Evolutionary conservation across 2,329 filamentous ascomycete species (phyloP).

Genomic region (Sclerotiophoma versabilis): DNA sequence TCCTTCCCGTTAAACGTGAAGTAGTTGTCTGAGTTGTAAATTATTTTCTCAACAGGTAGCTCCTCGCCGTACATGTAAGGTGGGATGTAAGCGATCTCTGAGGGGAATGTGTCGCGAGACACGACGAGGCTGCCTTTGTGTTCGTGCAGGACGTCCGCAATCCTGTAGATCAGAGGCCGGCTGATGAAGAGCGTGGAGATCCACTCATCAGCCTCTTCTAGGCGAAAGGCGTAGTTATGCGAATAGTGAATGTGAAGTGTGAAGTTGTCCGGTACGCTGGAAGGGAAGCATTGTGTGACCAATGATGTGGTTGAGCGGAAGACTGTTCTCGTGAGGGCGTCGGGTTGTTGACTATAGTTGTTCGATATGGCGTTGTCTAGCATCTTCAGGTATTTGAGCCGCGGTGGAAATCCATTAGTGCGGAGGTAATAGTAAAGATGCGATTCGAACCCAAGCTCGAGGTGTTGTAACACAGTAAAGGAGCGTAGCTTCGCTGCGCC

Average conservation of each 20-base stretch:
- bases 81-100: constrained; percentile 34
- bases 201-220: constrained; percentile 4
- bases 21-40: constrained; percentile 41
- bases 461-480: constrained; percentile 33
- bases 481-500: constrained; percentile 31
- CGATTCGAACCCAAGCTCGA: constrained; percentile 41
- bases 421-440: constrained; percentile 36
- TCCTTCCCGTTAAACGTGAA: constrained; percentile 39
- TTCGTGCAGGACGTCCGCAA: constrained; percentile 32
- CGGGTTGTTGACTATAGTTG: constrained; percentile 23
- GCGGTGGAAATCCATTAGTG: constrained; percentile 31
- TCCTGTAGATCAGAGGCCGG: constrained; percentile 36
- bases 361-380: constrained; percentile 34
- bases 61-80: constrained; percentile 48
- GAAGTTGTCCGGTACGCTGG: constrained; percentile 20
- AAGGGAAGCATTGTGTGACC: constrained; percentile 24
- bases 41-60: constrained; percentile 30
- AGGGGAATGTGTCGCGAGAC: constrained; percentile 31
- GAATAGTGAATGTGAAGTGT: constrained; percentile 32
- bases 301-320: constrained; percentile 27
- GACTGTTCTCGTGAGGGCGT: constrained; percentile 23
- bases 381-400: constrained; percentile 37
- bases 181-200: constrained; percentile 30
- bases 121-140: constrained; percentile 32
- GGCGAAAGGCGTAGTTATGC: constrained; percentile 13